These are phyloP conservation scores for Exutisphaerella laricina DNA, from an alignment of 2,329 filamentous ascomycete species.

Conservation along the genomic window DNA sequence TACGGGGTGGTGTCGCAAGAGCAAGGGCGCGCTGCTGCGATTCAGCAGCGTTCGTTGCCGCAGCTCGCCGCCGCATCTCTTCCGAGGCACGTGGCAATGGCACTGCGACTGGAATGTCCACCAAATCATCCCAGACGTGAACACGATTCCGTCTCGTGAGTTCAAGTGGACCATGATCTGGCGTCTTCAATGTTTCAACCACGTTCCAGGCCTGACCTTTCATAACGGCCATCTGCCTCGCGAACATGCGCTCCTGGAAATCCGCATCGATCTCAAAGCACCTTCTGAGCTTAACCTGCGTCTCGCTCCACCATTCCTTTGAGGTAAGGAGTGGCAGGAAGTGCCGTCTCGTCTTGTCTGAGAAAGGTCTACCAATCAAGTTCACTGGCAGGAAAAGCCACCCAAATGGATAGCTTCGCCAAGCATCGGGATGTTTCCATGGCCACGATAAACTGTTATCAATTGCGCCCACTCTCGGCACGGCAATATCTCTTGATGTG, in stretches of 20 bases:
- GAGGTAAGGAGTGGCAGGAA: slow-evolving; percentile 95
- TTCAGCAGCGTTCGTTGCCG: slow-evolving; percentile 18
- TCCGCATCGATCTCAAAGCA: slow-evolving; percentile 90
- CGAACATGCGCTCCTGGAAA: slow-evolving; percentile 98
- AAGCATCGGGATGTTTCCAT: slow-evolving; percentile 96
- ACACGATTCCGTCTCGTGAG: slow-evolving; percentile 85
- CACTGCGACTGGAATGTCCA: slow-evolving; percentile 91
- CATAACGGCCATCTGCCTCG: slow-evolving; percentile 97
- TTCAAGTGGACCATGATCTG: slow-evolving; percentile 88
- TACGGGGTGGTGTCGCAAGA: slow-evolving; percentile 20
- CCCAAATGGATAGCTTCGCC: slow-evolving; percentile 89
- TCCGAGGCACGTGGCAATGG: slow-evolving; percentile 78
- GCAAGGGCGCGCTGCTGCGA: slow-evolving; percentile 11
- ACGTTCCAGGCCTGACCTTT: slow-evolving; percentile 99
- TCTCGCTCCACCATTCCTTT: slow-evolving; percentile 95
- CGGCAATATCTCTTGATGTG: slow-evolving; percentile 43
- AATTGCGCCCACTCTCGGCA: slow-evolving; percentile 81
- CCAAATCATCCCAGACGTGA: slow-evolving; percentile 96
- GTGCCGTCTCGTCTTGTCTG: slow-evolving; percentile 85
- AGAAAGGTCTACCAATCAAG: slow-evolving; percentile 92
- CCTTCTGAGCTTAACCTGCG: slow-evolving; percentile 74
- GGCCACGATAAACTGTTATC: slow-evolving; percentile 98
- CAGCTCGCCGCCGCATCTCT: slow-evolving; percentile 66
- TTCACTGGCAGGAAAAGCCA: slow-evolving; percentile 98
- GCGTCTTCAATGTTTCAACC: slow-evolving; percentile 89